A percentile compares a stretch with the other conserved stretches of the same genome.
Conservation (phyloP, 2,329 filamentous ascomycete species). For the Ophiostoma ulmi region DNA sequence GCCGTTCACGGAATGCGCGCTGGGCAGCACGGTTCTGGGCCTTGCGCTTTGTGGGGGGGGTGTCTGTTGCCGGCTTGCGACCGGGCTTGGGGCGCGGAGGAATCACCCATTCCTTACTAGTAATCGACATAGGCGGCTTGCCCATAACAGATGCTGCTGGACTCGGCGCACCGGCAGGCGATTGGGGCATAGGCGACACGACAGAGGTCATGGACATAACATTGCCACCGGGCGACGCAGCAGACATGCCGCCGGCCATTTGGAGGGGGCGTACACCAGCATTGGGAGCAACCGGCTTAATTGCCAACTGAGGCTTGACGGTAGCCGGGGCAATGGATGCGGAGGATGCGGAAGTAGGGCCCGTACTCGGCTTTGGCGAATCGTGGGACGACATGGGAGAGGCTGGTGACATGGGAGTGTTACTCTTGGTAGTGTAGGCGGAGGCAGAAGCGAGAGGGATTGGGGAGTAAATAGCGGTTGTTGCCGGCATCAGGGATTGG, state of each 20-base stretch:
- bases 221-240: constrained; percentile 32
- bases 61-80: constrained; percentile 88
- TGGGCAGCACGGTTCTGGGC: constrained; percentile 91
- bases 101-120: constrained; percentile 79
- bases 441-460: constrained; percentile 14
- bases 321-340: constrained; percentile 24
- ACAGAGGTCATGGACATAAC: constrained; percentile 47
- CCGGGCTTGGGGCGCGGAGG: constrained; percentile 83
- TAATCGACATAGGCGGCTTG: constrained; percentile 54
- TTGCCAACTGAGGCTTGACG: constrained; percentile 25
- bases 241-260: constrained; percentile 24
- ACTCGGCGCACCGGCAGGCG: constrained; percentile 34
- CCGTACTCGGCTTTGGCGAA: constrained; percentile 22
- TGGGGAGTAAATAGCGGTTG: constrained; percentile 13
- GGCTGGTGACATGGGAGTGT: constrained; percentile 25
- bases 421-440: constrained; percentile 24
- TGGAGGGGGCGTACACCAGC: constrained; percentile 30
- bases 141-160: constrained; percentile 23
- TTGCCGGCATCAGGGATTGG: constrained; percentile 15
- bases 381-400: constrained; percentile 24
- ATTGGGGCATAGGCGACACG: constrained; percentile 40
- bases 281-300: constrained; percentile 24
- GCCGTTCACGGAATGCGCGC: constrained; percentile 79
- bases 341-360: constrained; percentile 27
- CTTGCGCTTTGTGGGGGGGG: constrained; percentile 87